A percentile compares a stretch with the other conserved stretches of the same genome.
Conservation (phyloP, 306 rosid species). For the Casuarina equisetifolia region DNA sequence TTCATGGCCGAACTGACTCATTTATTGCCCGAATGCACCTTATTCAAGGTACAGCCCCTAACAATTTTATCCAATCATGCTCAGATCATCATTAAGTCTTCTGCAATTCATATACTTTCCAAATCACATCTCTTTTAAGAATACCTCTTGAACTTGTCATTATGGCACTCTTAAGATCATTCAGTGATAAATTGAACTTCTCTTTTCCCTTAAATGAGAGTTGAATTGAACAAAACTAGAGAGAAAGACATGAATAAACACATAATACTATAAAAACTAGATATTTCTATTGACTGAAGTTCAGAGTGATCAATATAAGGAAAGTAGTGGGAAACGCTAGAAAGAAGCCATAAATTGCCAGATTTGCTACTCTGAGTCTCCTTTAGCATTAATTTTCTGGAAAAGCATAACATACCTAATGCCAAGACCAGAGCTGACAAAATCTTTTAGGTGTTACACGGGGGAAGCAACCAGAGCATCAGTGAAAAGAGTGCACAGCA, state of each 20-base stretch:
- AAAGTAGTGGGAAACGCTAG: not conserved
- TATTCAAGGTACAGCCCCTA: conserved; percentile 74
- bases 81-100: conserved; percentile 14
- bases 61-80: conserved; percentile 24
- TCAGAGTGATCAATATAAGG: not conserved
- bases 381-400: not conserved
- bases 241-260: not conserved
- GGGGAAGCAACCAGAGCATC: not conserved
- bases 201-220: not conserved
- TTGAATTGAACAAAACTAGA: not conserved
- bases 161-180: conserved; percentile 7
- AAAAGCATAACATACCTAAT: not conserved
- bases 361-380: not conserved
- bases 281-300: not conserved
- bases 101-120: conserved; percentile 7
- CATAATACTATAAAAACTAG: not conserved
- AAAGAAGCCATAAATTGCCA: not conserved
- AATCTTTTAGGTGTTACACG: not conserved
- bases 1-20: conserved; percentile 80
- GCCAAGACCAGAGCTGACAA: not conserved
- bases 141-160: conserved; percentile 9
- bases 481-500: not conserved
- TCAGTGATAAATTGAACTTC: not conserved
- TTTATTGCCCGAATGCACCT: conserved; percentile 98
- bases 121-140: conserved; percentile 15